Evolutionary conservation across 768 basidiomycete species (phyloP), one percentile per base, ranked within the genome.

Genomic region (Atractiella rhizophila): DNA sequence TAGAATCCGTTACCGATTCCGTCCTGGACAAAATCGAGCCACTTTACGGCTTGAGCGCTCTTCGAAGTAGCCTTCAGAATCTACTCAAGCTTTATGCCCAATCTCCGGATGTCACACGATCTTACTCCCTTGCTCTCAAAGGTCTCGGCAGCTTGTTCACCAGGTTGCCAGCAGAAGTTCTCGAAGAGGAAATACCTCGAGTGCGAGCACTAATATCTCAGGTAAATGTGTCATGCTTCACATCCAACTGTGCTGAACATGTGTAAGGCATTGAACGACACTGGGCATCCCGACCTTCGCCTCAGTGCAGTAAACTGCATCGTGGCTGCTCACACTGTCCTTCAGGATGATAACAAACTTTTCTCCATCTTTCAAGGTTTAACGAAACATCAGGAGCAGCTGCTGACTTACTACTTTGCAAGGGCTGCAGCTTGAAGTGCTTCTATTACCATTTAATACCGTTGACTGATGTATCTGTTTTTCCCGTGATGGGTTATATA

Each of bases 111-210:
- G 13, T 24, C n/a, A 21, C 42, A 6, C 28, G 39, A 12, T 42
- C 49, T 26, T 50, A 31, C 33, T 46, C 43, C 0, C 41, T 51
- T 25, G 54, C 32, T 1, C 39, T 55, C 28, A 42, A 48, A n/a
- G 30, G 42, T 11, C 13, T 51, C 20, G 54, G 43, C 20, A 15
- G 11, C 2, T 33, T 48, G 15, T 51, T 51, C 36, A 46, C 39
- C 16, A n/a, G 19, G 2, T 28, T 55, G 6, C 54, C 50, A 8
- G 23, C 19, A 11, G 50, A 48, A 32, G 48, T 53, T 0, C 46
- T 55, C n/a, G 52, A 55, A 35, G 52, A 55, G 13, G 52, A 53
- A 20, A 18, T 55, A 16, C 44, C 41, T 1, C 28, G 39, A 4
- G 13, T 39, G 7, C 33, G 35, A 24, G 37, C 26, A 7, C 16